Base-by-base conservation (phyloP, 1,284 basidiomycete species). In the Psilocybe mexicana region DNA sequence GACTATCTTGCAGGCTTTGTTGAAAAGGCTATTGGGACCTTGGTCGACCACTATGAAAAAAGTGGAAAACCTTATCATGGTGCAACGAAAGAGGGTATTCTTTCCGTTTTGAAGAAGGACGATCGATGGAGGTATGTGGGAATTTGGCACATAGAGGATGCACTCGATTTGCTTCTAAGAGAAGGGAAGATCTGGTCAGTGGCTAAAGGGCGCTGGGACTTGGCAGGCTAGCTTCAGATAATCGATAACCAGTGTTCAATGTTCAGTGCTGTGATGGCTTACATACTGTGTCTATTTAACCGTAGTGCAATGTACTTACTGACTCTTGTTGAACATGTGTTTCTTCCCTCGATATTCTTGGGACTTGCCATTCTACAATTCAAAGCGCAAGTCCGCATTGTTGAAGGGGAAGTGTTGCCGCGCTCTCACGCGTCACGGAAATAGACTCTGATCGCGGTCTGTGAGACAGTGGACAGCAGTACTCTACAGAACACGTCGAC, bases 111-210 rank as follows among this genome's bases (percentile, higher is more conserved):
- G 63, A 65, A 88, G 62, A 73, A 68, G 44, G 87, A 91, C 64
- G 84, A 80, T 59, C 75, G 81, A 51, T 91, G 88, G 89, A 76
- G 74, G 57, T 76, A 76, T 60, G 70, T 91, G 6, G 84, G 85
- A 0, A 76, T 78, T 49, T 89, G 86, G 83, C 75, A 76, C 50
- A 76, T 91, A 0, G 75, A 82, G 58, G 87, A 87, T 50, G 82
- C 85, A 2, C 62, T 91, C 65, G 71, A 78, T 51, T 67, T 76
- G 54, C 72, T 85, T 44, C 71, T 70, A 59, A 67, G 63, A 33
- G 74, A 79, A 54, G 80, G 77, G 1, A 72, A 75, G 61, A 74
- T 78, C 2, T 85, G 80, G 79, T 70, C 72, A 59, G 68, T 80
- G 51, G 78, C 76, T 14, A 62, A 66, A 11, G 74, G 71, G 26